Evolutionary conservation across 139 green algal genomes (phyloP), one percentile per base, ranked within the genome.

Genomic region (Coccomyxa sp.): DNA sequence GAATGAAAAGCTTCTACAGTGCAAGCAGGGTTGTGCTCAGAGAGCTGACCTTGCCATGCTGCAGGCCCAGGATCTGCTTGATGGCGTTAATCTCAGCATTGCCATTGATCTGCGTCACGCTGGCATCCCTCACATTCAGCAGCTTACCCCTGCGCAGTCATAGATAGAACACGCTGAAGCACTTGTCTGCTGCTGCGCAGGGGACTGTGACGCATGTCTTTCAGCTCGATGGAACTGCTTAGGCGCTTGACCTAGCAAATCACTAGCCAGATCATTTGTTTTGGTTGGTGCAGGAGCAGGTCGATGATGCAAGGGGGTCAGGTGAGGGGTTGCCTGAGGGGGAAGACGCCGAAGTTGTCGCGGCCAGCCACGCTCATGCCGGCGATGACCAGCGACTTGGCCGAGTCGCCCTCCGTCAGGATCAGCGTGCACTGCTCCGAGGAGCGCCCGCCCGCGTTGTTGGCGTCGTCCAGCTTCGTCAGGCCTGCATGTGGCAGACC

Each of bases 41-140:
- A 31, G 55, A 29, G 38, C 80, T 29, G 39, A 94, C 85, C 86
- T 97, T 98, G 81, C 92, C 93, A 75, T 99, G 95, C 89, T 98
- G 93, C 81, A 99, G 83, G 8, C 97, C 97, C 82, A 99, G 86
- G 91, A 99, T 99, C 88, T 99, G 95, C 86, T 99, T 99, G 88
- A 99, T 95, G 89, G 95, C 86, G 75, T 93, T 91, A 85, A 99
- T 99, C 88, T 99, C 97, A 1, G 88, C 86, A 80, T 99, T 99
- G 71, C 93, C 92, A 41, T 88, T 94, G 78, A 99, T 93, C 87
- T 97, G 92, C 2, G 92, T 82, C 27, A 91, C 89, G 33, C 76
- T 93, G 4, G 97, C 97, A 39, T 99, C 97, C 22, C 97, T 88
- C 72, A 99, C 97, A 87, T 99, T 99, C 10, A 99, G 91, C 68